phyloP scores from a whole-genome alignment of 306 rosid species.

The Trifolium dubium region DNA sequence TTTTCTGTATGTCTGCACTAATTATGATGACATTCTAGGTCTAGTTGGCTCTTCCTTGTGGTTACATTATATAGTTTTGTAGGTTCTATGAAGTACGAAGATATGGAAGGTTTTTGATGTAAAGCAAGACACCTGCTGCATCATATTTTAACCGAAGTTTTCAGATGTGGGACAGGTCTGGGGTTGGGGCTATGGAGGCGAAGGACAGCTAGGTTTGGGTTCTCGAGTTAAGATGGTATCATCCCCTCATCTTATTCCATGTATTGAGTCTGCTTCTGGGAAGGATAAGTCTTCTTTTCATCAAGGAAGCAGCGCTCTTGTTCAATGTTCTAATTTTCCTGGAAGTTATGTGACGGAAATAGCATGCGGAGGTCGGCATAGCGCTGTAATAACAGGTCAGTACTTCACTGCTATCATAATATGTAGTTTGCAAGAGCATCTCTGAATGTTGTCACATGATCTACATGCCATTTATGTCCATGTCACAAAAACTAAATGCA shows the following conservation, averaged over 20 bases:
- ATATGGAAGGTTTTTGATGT: conserved; percentile 87
- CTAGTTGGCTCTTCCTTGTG: conserved; percentile 59
- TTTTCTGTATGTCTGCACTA: conserved; percentile 32
- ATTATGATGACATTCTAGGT: conserved; percentile 48
- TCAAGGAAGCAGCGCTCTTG: conserved; percentile 49
- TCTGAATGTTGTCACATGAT: conserved; percentile 2
- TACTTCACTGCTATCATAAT: neutral
- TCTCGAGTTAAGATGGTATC: conserved; percentile 85
- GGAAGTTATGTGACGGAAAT: conserved; percentile 76
- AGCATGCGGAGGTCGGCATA: conserved; percentile 96
- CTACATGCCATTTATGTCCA: neutral
- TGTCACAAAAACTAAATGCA: neutral
- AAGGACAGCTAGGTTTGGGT: conserved; percentile 98
- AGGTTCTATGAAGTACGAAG: conserved; percentile 83
- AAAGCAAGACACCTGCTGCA: conserved; percentile 81
- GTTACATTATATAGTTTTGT: conserved; percentile 83
- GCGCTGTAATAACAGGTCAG: conserved; percentile 82
- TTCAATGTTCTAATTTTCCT: conserved; percentile 57
- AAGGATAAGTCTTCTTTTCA: conserved; percentile 57
- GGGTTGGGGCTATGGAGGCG: conserved; percentile 99
- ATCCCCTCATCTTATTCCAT: conserved; percentile 79
- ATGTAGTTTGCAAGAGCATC: conserved; percentile 10
- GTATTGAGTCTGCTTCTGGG: conserved; percentile 65
- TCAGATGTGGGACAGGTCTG: conserved; percentile 99
- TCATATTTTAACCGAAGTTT: conserved; percentile 84